Evolutionary conservation across 208 protist genomes (phyloP), one percentile per base, ranked within the genome.

Genomic region (Vickermania spadyakhi): DNA sequence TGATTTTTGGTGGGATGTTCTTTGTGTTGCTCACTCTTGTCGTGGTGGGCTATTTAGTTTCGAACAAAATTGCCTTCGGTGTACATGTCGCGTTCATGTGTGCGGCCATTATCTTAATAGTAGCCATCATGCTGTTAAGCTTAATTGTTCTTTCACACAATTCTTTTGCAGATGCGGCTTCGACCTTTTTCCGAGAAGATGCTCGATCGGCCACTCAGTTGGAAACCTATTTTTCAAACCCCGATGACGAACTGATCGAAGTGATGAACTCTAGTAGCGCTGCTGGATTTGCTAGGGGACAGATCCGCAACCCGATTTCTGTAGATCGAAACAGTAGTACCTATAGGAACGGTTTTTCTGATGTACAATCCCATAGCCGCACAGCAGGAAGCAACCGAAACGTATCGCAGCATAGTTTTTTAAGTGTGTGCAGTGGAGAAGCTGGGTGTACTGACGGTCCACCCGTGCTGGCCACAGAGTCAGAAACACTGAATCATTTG

Each of bases 101-200:
- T 27, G 79, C 3, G 62, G 66, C 36, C 60, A 84, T 3, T 30
- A 56, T 51, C 51, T 80, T 2, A 30, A 45, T 84, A 11, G 2
- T 76, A 2, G 60, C 60, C 18, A 62, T 60, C 52, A 42, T 61
- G 7, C 25, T 80, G 29, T 27, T 58, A 2, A 21, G 77, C 26
- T 28, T 89, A n/a, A 31, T 86, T 1, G 45, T 79, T 22, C 68
- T 45, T n/a, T 45, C 83, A 51, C 77, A 90, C 73, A 93, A 88
- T 62, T 64, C 72, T 14, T 81, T 75, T 56, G 70, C 79, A n/a
- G 64, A 75, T 30, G 52, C 66, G 0, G 65, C 79, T 1, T 73
- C 71, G 22, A 70, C 50, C 2, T 83, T 84, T 60, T 79, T 85
- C 56, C 68, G 68, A 3, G 60, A 66, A 41, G 69, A 81, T 49